Evolutionary conservation across 306 rosid species (phyloP).

Genomic region (Casuarina glauca): DNA sequence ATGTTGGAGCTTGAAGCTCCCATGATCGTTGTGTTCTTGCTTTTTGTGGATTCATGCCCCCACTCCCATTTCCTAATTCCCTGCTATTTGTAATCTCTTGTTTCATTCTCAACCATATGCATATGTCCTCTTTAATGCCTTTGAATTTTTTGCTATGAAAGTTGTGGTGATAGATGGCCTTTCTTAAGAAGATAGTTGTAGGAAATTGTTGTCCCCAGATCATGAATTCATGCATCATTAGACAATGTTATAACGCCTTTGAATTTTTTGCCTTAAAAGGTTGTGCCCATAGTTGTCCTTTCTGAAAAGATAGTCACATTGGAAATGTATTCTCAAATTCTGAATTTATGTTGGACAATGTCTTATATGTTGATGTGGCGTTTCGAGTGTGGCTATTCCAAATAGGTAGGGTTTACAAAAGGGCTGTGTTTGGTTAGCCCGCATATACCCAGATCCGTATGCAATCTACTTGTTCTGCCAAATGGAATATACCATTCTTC

Average conservation of each 20-base stretch:
- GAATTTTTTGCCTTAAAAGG: no score
- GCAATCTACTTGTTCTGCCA: neutral
- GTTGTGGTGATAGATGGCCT: neutral
- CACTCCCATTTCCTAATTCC: neutral
- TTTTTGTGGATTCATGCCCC: neutral
- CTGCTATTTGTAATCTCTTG: neutral
- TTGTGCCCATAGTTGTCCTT: no score
- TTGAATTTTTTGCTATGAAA: neutral
- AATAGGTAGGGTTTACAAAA: neutral
- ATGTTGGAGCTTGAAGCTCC: no score
- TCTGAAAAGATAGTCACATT: no score
- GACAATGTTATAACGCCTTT: neutral
- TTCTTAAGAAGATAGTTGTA: neutral
- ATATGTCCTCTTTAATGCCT: neutral
- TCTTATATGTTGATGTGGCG: neutral
- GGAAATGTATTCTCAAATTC: no score
- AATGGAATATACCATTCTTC: no score
- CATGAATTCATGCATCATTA: neutral
- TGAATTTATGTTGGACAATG: neutral
- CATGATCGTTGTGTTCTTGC: neutral
- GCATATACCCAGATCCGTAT: neutral
- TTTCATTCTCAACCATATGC: neutral
- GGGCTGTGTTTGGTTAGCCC: neutral
- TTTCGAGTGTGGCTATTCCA: neutral
- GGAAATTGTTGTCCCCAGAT: neutral